These are phyloP conservation scores for Diaporthe vaccinii DNA, from an alignment of 2,329 filamentous ascomycete genomes.

Conservation along the genomic window DNA sequence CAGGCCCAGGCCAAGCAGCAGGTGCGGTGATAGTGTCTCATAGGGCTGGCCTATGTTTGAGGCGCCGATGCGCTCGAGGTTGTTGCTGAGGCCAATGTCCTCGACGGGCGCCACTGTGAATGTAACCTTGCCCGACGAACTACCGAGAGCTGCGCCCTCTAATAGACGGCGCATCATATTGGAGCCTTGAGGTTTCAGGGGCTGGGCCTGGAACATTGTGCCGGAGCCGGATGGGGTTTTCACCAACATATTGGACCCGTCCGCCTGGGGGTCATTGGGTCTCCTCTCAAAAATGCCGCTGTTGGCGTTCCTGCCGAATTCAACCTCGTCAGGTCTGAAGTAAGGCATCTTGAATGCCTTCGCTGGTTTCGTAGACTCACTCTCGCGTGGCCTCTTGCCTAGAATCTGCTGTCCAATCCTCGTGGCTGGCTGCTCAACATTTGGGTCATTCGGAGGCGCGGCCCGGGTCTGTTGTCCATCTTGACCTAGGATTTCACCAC, in stretches of 20 bases:
- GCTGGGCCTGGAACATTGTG: too few relatives aligned
- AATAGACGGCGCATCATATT: too few relatives aligned
- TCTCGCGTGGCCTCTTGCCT: not conserved
- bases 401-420: not conserved
- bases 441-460: not conserved
- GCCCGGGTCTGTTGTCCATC: not conserved
- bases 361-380: not conserved
- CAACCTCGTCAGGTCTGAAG: not conserved
- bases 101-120: too few relatives aligned
- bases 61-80: too few relatives aligned
- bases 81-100: too few relatives aligned
- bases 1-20: too few relatives aligned
- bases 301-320: not conserved
- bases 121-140: too few relatives aligned
- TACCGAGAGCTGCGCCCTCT: accelerated
- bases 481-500: not conserved
- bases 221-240: too few relatives aligned
- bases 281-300: not conserved
- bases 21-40: too few relatives aligned
- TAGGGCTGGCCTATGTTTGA: too few relatives aligned
- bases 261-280: not conserved
- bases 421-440: not conserved
- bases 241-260: not conserved
- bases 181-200: too few relatives aligned
- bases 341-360: not conserved